Evolutionary conservation across 768 basidiomycete species (phyloP), one percentile per base, ranked within the genome.

Genomic region (Russula abietina): DNA sequence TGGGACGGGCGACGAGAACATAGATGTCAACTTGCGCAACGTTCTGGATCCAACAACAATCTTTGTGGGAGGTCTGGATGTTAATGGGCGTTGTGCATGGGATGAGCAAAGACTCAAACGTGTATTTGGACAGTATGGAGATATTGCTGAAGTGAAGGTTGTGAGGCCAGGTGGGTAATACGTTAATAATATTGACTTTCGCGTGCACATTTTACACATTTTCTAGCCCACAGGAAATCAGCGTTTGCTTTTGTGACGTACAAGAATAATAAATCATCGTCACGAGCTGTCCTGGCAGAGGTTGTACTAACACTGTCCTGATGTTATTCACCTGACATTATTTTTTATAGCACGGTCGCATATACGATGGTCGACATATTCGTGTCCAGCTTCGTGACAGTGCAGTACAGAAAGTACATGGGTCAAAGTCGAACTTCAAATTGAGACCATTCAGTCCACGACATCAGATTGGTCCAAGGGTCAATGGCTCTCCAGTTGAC

Each of bases 221-320:
- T 62, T 60, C 24, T 43, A 91, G 88, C 75, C 38, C 83, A 82
- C 66, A 82, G 83, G 50, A 80, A 78, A 65, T 79, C 84, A n/a
- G 88, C 83, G 2, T 92, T 90, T 70, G 90, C 90, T 2, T 91
- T 92, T 69, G 81, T 92, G 61, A 87, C 81, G 70, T 92, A 86
- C 70, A 77, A 81, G 63, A 82, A 84, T 60, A 77, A 78, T 2
- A 83, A 86, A 10, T 77, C 83, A 36, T 82, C 89, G n/a, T 77
- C 80, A n/a, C 81, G 78, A 60, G 90, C 90, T 4, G 80, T 91
- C 24, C 73, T 72, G 32, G 81, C 81, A 71, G 84, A 90, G 78
- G 90, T 88, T 57, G 57, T 46, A 56, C 66, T 28, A 69, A 65
- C 41, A 22, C 55, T 55, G 22, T 24, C 45, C 28, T 6, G 45